phyloP scores from a whole-genome alignment of 2,329 filamentous ascomycete genomes.

The Lomentospora prolificans region DNA sequence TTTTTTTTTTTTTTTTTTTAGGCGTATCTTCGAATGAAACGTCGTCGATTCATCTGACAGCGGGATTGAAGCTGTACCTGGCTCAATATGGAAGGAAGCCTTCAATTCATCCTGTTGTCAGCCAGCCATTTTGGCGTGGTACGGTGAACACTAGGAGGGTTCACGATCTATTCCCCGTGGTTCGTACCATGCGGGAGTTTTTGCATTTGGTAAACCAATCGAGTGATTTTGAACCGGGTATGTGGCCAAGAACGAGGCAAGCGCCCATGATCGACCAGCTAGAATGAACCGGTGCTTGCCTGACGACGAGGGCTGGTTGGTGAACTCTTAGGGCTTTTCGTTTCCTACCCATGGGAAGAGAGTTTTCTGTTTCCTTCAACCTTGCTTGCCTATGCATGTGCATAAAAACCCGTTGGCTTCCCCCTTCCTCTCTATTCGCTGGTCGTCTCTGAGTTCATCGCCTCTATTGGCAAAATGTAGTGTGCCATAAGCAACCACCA shows the following conservation, averaged over 20 bases:
- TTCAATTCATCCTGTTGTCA: background rate
- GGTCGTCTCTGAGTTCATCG: no score
- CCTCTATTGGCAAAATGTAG: no score
- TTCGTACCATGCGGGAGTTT: background rate
- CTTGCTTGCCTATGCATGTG: no score
- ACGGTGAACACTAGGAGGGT: background rate
- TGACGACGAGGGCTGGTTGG: background rate
- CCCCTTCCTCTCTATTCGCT: no score
- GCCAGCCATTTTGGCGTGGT: background rate
- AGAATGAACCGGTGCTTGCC: background rate
- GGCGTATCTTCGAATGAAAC: no score
- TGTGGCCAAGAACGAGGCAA: constrained; percentile 2
- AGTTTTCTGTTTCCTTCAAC: no score
- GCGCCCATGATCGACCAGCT: background rate
- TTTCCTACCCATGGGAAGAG: no score
- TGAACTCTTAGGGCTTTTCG: no score
- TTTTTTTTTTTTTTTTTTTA: no score
- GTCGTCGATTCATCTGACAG: constrained; percentile 4
- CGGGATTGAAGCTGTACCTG: constrained; percentile 1
- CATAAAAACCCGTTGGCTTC: no score
- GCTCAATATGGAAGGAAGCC: constrained; percentile 3
- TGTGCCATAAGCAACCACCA: background rate
- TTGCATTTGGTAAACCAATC: background rate
- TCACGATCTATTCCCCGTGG: background rate
- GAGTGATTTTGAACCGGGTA: background rate